Percentiles rank a stretch among this genome's conserved stretches.
phyloP scores from a whole-genome alignment of 768 basidiomycete species.

The Psilocybe subaeruginosa region DNA sequence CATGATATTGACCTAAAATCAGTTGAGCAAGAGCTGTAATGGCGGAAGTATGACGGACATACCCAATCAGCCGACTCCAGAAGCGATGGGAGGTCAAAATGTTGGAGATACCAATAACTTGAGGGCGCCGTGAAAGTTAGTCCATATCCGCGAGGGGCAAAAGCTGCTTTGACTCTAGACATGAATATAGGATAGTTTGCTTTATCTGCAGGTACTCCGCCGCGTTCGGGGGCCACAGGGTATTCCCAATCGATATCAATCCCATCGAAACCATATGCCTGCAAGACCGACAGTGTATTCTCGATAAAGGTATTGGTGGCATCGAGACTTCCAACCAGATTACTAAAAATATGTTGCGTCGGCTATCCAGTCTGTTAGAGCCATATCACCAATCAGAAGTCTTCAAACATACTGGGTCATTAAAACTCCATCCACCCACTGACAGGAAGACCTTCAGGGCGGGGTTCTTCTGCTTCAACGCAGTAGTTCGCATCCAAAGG shows the following conservation, averaged over 20 bases:
- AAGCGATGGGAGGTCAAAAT: slow-evolving; percentile 10
- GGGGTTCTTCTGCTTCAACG: slow-evolving; percentile 24
- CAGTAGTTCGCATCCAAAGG: slow-evolving; percentile 25
- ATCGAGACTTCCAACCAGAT: slow-evolving; percentile 20
- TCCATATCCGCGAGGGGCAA: slow-evolving; percentile 2
- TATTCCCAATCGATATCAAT: slow-evolving; percentile 22
- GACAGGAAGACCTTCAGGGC: slow-evolving; percentile 27
- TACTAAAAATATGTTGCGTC: slow-evolving; percentile 25
- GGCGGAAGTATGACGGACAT: not conserved
- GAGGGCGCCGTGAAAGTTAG: slow-evolving; percentile 11
- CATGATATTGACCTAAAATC: slow-evolving; percentile 4
- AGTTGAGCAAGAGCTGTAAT: not conserved
- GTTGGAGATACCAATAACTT: slow-evolving; percentile 13
- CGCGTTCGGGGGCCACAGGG: slow-evolving; percentile 10
- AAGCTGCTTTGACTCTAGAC: slow-evolving; percentile 10
- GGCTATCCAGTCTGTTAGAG: slow-evolving; percentile 6
- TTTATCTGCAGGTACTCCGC: slow-evolving; percentile 10
- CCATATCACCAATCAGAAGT: not conserved
- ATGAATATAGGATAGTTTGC: slow-evolving; percentile 8
- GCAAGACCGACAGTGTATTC: slow-evolving; percentile 18
- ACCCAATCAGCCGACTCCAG: slow-evolving; percentile 11
- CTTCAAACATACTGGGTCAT: slow-evolving; percentile 8
- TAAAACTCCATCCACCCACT: slow-evolving; percentile 31
- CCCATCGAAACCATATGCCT: slow-evolving; percentile 30
- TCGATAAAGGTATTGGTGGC: slow-evolving; percentile 24